Base-by-base conservation (phyloP, 192 early-diverging fungal species). In the Rhizophagus prolifer region DNA sequence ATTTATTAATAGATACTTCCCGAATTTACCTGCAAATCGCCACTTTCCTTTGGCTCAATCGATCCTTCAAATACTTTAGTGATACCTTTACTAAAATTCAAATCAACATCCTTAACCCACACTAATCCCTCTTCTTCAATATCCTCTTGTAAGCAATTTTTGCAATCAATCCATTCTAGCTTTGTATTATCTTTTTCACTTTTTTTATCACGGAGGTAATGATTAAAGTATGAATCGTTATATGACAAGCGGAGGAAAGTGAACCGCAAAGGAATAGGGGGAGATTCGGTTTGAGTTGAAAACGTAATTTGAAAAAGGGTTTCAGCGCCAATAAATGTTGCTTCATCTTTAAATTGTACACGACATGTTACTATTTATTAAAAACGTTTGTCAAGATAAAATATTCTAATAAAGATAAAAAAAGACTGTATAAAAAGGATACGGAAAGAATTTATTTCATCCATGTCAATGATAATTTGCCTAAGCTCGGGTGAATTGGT, bases 241-340 rank as follows among this genome's bases (percentile, higher is more conserved):
- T 92, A 94, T 4, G 79, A 70, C 7, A 94, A 81, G 9, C 82
- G 83, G 41, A 94, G 77, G 23, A 72, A 76, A 0, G 79, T 77
- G 16, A 92, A 78, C 25, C 80, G 62, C 31, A 93, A 76, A 12
- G 85, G 75, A 13, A 81, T 58, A 1, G 90, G 88, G 8, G 88
- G 85, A 2, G 88, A 85, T 6, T 58, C 58, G 10, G 71, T 58
- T 10, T 80, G 61, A 2, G 89, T 84, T 9, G 47, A 67, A 1
- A 92, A 36, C 4, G 80, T 81, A 46, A 94, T 79, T 74, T 94
- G 93, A 66, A 91, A 94, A 26, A 69, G 74, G 1, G 86, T 85
- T 14, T 83, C 72, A 0, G 83, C 81, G 6, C 87, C 85, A 28
- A 93, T 88, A 81, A 89, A 92, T 19, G 82, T 83, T n/a, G 79